Percentiles rank a stretch among this genome's conserved stretches.
phyloP scores from a whole-genome alignment of 352 stramenopile genomes.

The Phytopythium boreale region DNA sequence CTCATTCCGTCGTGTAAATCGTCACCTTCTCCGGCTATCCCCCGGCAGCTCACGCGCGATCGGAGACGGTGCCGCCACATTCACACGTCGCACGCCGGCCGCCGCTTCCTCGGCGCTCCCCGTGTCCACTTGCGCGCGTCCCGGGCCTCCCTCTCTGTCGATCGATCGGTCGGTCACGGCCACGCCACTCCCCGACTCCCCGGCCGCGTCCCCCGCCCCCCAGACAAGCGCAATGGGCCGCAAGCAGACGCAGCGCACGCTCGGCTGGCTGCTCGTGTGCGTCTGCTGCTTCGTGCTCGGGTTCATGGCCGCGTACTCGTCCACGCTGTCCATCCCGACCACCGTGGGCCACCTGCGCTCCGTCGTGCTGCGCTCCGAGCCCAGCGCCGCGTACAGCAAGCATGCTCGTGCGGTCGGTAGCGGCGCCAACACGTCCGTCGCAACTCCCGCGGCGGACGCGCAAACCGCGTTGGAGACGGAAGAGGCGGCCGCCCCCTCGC shows the following conservation, averaged over 20 bases:
- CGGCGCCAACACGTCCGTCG: not conserved
- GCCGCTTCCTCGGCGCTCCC: too few species aligned
- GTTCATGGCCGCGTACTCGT: constrained; percentile 29
- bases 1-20: too few species aligned
- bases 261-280: constrained; percentile 35
- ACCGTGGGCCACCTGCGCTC: constrained; percentile 3
- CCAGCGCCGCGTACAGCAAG: constrained; percentile 5
- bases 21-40: too few species aligned
- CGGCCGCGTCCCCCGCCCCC: not conserved
- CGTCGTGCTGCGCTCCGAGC: constrained; percentile 11
- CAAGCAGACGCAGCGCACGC: constrained; percentile 10
- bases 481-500: constrained; percentile 7
- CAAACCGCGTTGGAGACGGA: not conserved
- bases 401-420: not conserved
- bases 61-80: not conserved
- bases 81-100: too few species aligned
- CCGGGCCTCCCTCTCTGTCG: too few species aligned
- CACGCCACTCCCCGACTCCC: not conserved
- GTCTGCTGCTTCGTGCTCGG: constrained; percentile 37
- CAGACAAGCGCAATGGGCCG: constrained; percentile 1
- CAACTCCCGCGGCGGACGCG: constrained; percentile 1
- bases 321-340: constrained; percentile 15
- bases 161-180: too few species aligned
- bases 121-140: too few species aligned
- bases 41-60: too few species aligned